Base-by-base conservation (phyloP, 2,329 filamentous ascomycete species). In the Pestalotiopsis fici region DNA sequence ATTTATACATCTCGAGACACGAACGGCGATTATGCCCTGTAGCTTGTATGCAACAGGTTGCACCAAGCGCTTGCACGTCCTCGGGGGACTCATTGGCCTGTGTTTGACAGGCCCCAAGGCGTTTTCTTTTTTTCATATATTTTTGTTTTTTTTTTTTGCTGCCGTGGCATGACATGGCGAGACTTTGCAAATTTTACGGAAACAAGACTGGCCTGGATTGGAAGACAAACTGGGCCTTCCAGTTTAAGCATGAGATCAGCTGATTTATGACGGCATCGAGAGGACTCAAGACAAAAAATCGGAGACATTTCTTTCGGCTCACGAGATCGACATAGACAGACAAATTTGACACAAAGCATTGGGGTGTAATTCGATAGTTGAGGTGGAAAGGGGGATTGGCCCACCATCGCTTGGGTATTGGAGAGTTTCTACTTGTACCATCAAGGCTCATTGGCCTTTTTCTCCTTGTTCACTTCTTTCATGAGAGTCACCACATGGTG, bases 191-290 rank as follows among this genome's bases (percentile, higher is more conserved):
- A 69, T 68, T 35, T 68, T 68, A 67, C 59, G 71, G 69, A 71
- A 65, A 70, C 65, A 72, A 72, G 69, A 74, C 60, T 67, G 71
- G 71, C 66, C 63, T 50, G 65, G 71, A 65, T 67, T 60, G 57
- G 67, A 64, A 31, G 62, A 47, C 57, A 65, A 65, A 37, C 39
- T 66, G 55, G 15, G 71, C 66, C 64, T 65, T 69, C 66, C 66
- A 65, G 25, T 67, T 63, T 68, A 60, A 50, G 62, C 66, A 76
- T 69, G 73, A 77, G 71, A 60, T 74, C 70, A 74, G 67, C 74
- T 74, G 71, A 73, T 70, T 75, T 70, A 75, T 69, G 70, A 75
- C 70, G 73, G 74, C 72, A 77, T 75, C 75, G 73, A 76, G 68
- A 64, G 71, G 71, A 73, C 67, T 66, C 63, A 67, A 76, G 76